Evolutionary conservation across 805 yeast species (phyloP).

Genomic region (Candida krabiensis): DNA sequence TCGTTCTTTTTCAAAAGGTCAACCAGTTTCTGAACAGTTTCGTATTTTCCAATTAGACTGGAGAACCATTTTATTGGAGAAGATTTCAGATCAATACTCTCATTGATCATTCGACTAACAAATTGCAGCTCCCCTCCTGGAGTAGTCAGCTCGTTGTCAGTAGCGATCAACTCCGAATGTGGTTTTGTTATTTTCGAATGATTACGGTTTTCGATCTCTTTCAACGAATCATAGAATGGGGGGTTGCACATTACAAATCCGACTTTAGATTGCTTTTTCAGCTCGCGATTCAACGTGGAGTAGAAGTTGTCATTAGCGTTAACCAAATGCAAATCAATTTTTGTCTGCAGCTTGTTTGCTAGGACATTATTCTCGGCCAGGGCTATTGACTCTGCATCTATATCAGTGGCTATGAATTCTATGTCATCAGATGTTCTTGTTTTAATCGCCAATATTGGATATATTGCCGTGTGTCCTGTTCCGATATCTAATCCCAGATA

Average conservation of each 20-base stretch:
- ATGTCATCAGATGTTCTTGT: slow-evolving; percentile 8
- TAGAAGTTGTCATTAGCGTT: slow-evolving; percentile 18
- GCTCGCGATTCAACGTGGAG: not conserved
- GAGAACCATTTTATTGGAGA: slow-evolving; percentile 37
- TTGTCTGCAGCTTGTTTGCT: slow-evolving; percentile 25
- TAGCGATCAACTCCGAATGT: slow-evolving; percentile 30
- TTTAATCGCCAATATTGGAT: slow-evolving; percentile 40
- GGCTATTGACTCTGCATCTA: slow-evolving; percentile 34
- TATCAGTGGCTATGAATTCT: slow-evolving; percentile 42
- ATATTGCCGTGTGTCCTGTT: slow-evolving; percentile 49
- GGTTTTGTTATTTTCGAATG: slow-evolving; percentile 24
- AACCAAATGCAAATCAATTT: slow-evolving; percentile 18
- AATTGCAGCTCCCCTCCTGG: slow-evolving; percentile 49
- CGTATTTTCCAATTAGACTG: slow-evolving; percentile 29
- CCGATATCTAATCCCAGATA: slow-evolving; percentile 46
- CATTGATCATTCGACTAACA: slow-evolving; percentile 34
- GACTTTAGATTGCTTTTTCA: slow-evolving; percentile 6
- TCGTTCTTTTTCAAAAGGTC: slow-evolving; percentile 5
- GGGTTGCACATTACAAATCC: slow-evolving; percentile 51
- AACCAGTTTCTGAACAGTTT: slow-evolving; percentile 14
- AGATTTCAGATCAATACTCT: slow-evolving; percentile 24
- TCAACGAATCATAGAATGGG: slow-evolving; percentile 44
- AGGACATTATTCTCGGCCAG: slow-evolving; percentile 30
- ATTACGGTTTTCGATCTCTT: slow-evolving; percentile 31
- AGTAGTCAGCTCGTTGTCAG: slow-evolving; percentile 38